Percentiles rank a stretch among this genome's conserved stretches.
These are phyloP conservation scores for Ogataea glucozyma DNA, from an alignment of 805 yeast species.

Conservation along the genomic window DNA sequence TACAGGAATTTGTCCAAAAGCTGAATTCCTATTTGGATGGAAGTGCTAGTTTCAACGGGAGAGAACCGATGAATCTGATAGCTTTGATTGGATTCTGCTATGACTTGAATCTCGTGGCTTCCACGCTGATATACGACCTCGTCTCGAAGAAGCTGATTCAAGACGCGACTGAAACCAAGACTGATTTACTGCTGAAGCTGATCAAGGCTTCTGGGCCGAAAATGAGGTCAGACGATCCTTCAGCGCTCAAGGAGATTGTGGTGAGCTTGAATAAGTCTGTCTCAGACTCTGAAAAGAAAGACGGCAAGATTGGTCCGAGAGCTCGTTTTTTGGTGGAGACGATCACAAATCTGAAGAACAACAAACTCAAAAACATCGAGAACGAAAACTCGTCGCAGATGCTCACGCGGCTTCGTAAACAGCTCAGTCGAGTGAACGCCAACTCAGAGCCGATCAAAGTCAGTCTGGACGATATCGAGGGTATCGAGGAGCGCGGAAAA, in stretches of 20 bases:
- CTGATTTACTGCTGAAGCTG: conserved; percentile 74
- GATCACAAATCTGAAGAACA: conserved; percentile 81
- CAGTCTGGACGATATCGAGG: conserved; percentile 74
- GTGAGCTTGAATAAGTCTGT: conserved; percentile 52
- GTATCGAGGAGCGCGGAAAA: conserved; percentile 79
- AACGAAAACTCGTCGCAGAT: conserved; percentile 56
- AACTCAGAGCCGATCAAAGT: conserved; percentile 81
- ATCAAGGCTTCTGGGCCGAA: conserved; percentile 78
- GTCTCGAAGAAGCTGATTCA: conserved; percentile 45
- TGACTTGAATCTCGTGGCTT: conserved; percentile 72
- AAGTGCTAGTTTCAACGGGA: conserved; percentile 29
- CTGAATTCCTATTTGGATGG: conserved; percentile 48
- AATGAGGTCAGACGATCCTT: conserved; percentile 87
- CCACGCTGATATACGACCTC: conserved; percentile 75
- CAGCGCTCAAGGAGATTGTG: conserved; percentile 78
- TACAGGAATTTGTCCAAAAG: conserved; percentile 76
- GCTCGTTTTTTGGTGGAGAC: conserved; percentile 84
- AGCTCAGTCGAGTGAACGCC: conserved; percentile 52
- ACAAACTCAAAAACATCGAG: conserved; percentile 58
- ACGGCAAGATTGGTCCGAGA: conserved; percentile 52
- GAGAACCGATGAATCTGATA: conserved; percentile 53
- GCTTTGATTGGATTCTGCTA: conserved; percentile 76
- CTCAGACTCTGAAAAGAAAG: conserved; percentile 36
- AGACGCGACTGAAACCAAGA: conserved; percentile 61
- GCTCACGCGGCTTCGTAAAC: conserved; percentile 61